Percentiles rank a stretch among this genome's conserved stretches.
phyloP scores from a whole-genome alignment of 495 filamentous ascomycete genomes.

The Neurospora discreta region DNA sequence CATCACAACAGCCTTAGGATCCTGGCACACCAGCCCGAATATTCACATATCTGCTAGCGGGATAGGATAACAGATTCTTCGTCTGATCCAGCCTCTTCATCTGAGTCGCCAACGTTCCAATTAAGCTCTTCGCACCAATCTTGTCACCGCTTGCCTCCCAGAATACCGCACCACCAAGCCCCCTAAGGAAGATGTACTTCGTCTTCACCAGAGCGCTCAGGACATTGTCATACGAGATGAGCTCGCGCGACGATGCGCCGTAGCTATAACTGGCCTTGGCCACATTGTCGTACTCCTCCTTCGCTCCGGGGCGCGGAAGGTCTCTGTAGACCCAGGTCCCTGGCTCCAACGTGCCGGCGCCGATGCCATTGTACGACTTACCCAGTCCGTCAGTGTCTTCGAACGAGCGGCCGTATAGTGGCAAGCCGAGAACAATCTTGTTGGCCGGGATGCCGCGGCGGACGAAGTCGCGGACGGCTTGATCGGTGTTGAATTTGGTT shows the following conservation, averaged over 20 bases:
- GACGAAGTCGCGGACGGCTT: conserved; percentile 58
- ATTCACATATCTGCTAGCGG: conserved; percentile 63
- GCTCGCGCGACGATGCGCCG: conserved; percentile 41
- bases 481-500: conserved; percentile 61
- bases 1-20: background rate
- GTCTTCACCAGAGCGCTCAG: conserved; percentile 50
- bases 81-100: conserved; percentile 42
- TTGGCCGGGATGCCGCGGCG: conserved; percentile 44
- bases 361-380: conserved; percentile 52
- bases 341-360: conserved; percentile 54
- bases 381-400: conserved; percentile 60
- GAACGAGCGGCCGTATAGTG: conserved; percentile 79
- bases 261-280: conserved; percentile 60
- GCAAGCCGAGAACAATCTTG: conserved; percentile 77
- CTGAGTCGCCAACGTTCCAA: conserved; percentile 47
- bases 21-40: conserved; percentile 40
- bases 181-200: conserved; percentile 47
- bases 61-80: conserved; percentile 52
- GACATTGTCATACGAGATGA: conserved; percentile 71
- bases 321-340: conserved; percentile 75
- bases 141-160: conserved; percentile 81
- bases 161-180: conserved; percentile 77
- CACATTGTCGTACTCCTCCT: conserved; percentile 35
- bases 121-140: conserved; percentile 46
- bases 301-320: conserved; percentile 37